Conservation (phyloP, 2,329 filamentous ascomycete species). For the Tolypocladium amazonense region DNA sequence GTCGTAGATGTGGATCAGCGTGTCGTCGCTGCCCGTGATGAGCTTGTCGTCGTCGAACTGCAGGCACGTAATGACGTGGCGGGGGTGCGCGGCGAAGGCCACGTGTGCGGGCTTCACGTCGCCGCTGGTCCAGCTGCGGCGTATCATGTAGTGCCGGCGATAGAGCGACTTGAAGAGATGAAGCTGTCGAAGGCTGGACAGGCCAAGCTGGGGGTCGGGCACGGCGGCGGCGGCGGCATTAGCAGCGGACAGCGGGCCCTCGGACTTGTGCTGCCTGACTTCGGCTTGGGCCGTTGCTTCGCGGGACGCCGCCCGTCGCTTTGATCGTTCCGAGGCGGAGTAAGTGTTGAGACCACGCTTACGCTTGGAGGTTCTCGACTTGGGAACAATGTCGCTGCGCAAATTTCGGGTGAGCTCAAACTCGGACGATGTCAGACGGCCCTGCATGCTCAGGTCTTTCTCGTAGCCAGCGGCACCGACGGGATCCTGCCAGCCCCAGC, state of each 20-base stretch:
- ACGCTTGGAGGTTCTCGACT: constrained; percentile 41
- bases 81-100: constrained; percentile 90
- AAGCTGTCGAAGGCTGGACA: constrained; percentile 68
- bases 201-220: constrained; percentile 68
- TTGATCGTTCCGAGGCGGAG: constrained; percentile 36
- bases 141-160: constrained; percentile 82
- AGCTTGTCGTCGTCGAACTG: constrained; percentile 99
- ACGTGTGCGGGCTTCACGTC: constrained; percentile 80
- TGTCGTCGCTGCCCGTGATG: constrained; percentile 93
- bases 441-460: constrained; percentile 60
- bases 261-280: constrained; percentile 46
- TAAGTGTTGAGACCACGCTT: constrained; percentile 40
- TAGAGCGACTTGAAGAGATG: constrained; percentile 97
- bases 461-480: constrained; percentile 66
- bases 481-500: constrained; percentile 96
- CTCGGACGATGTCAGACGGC: constrained; percentile 41
- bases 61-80: constrained; percentile 93
- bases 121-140: constrained; percentile 83
- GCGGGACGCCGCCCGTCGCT: constrained; percentile 37
- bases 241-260: constrained; percentile 79
- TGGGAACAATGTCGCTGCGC: constrained; percentile 31
- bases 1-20: constrained; percentile 95
- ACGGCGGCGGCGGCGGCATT: constrained; percentile 75
- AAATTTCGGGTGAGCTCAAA: constrained; percentile 33
- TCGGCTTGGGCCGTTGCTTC: constrained; percentile 30